phyloP scores from a whole-genome alignment of 306 rosid species.

The Prosopis cineraria region DNA sequence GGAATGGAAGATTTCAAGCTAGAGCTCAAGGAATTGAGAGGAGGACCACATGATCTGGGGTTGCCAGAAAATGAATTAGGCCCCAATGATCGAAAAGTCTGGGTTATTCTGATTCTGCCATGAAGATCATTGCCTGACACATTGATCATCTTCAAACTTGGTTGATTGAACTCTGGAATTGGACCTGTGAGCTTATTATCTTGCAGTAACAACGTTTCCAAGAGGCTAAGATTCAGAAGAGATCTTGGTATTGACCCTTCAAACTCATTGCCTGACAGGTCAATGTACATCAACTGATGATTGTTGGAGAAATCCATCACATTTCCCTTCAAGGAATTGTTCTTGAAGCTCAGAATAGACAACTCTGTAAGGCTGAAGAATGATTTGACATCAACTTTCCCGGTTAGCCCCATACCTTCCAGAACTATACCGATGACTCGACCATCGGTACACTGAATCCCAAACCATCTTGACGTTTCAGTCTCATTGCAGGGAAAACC shows the following conservation, averaged over 20 bases:
- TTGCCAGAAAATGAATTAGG: slow-evolving; percentile 44
- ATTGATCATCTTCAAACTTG: slow-evolving; percentile 40
- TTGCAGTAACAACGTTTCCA: slow-evolving; percentile 46
- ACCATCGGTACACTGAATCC: slow-evolving; percentile 49
- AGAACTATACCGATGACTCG: slow-evolving; percentile 31
- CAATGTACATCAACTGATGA: slow-evolving; percentile 40
- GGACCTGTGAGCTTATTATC: slow-evolving; percentile 43
- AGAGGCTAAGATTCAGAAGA: slow-evolving; percentile 26
- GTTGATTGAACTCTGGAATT: slow-evolving; percentile 48
- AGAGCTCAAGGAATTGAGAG: slow-evolving; percentile 8
- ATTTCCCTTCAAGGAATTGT: slow-evolving; percentile 42
- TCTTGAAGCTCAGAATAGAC: slow-evolving; percentile 47
- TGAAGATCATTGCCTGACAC: slow-evolving; percentile 51
- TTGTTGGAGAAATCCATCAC: slow-evolving; percentile 42
- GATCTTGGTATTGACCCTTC: slow-evolving; percentile 42
- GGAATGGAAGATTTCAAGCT: not conserved
- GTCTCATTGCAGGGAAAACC: slow-evolving; percentile 41
- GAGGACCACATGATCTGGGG: slow-evolving; percentile 41
- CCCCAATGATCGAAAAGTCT: slow-evolving; percentile 36
- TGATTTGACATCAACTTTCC: slow-evolving; percentile 21
- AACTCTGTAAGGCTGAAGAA: slow-evolving; percentile 38
- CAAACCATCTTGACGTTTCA: slow-evolving; percentile 45
- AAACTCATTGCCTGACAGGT: slow-evolving; percentile 44
- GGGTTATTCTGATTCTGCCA: slow-evolving; percentile 48
- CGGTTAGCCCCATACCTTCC: slow-evolving; percentile 37